These are phyloP conservation scores for Sedum album DNA, from an alignment of 164 flowering plant genomes.

Conservation along the genomic window DNA sequence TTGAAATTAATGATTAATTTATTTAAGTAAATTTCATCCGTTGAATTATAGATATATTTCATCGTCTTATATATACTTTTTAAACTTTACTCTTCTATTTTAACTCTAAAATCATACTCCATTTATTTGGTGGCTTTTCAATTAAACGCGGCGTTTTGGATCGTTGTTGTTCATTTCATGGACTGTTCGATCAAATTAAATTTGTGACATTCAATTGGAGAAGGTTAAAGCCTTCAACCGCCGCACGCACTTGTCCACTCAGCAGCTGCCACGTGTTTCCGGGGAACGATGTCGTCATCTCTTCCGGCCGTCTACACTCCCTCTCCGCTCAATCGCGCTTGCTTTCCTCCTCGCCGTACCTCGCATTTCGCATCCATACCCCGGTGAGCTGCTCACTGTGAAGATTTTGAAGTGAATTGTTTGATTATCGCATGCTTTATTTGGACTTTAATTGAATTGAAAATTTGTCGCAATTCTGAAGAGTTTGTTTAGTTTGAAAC, in stretches of 20 bases:
- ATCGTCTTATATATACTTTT: too few species aligned
- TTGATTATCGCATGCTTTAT: neutral
- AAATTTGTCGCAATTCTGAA: neutral
- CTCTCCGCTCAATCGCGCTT: slow-evolving; percentile 6
- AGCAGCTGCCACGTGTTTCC: slow-evolving; percentile 2
- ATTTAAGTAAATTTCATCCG: too few species aligned
- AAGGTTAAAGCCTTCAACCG: neutral
- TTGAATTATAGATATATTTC: too few species aligned
- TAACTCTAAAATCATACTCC: too few species aligned
- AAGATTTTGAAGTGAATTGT: neutral
- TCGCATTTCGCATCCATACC: slow-evolving; percentile 9
- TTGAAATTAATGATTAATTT: too few species aligned
- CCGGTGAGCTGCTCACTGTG: neutral
- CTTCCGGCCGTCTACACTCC: neutral
- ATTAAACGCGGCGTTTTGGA: too few species aligned
- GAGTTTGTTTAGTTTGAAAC: neutral
- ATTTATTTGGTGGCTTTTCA: too few species aligned
- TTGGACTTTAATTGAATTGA: neutral
- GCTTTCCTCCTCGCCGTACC: neutral
- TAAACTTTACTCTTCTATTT: too few species aligned
- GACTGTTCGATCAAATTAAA: too few species aligned
- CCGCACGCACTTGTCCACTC: neutral
- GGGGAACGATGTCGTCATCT: neutral
- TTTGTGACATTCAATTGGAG: too few species aligned
- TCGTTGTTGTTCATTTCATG: too few species aligned